phyloP scores from a whole-genome alignment of 2,329 filamentous ascomycete genomes.

The Sporothrix curviconia region DNA sequence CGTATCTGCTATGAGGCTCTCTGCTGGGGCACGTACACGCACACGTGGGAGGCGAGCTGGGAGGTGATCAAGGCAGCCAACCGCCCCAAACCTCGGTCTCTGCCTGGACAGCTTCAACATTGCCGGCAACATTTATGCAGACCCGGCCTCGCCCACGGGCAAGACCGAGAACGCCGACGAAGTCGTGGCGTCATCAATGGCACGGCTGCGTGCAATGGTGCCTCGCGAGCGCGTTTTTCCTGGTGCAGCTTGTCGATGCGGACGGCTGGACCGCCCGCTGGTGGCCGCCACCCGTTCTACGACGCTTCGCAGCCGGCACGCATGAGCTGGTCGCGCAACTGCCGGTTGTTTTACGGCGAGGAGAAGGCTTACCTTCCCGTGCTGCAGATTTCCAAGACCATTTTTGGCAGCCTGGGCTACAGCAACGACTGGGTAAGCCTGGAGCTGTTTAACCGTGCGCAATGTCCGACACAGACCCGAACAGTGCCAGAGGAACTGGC shows the following conservation, averaged over 20 bases:
- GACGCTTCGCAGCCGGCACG: slow-evolving; percentile 45
- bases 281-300: slow-evolving; percentile 46
- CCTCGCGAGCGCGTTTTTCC: slow-evolving; percentile 49
- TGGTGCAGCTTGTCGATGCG: slow-evolving; percentile 57
- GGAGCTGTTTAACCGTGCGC: slow-evolving; percentile 51
- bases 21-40: slow-evolving; percentile 51
- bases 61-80: slow-evolving; percentile 48
- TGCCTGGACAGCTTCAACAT: slow-evolving; percentile 62
- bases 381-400: slow-evolving; percentile 43
- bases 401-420: slow-evolving; percentile 50
- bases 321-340: slow-evolving; percentile 61
- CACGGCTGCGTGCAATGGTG: slow-evolving; percentile 31
- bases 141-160: slow-evolving; percentile 41
- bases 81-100: slow-evolving; percentile 52
- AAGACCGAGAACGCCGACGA: slow-evolving; percentile 35
- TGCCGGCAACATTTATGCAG: slow-evolving; percentile 50
- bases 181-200: slow-evolving; percentile 40
- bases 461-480: slow-evolving; percentile 38
- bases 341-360: slow-evolving; percentile 54
- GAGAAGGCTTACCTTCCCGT: slow-evolving; percentile 52
- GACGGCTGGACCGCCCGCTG: slow-evolving; percentile 46
- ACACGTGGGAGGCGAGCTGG: slow-evolving; percentile 55
- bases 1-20: slow-evolving; percentile 56
- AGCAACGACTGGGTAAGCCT: slow-evolving; percentile 50
- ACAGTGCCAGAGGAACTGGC: slow-evolving; percentile 47